phyloP scores from a whole-genome alignment of 1,284 basidiomycete genomes.

The Trametes sp. region DNA sequence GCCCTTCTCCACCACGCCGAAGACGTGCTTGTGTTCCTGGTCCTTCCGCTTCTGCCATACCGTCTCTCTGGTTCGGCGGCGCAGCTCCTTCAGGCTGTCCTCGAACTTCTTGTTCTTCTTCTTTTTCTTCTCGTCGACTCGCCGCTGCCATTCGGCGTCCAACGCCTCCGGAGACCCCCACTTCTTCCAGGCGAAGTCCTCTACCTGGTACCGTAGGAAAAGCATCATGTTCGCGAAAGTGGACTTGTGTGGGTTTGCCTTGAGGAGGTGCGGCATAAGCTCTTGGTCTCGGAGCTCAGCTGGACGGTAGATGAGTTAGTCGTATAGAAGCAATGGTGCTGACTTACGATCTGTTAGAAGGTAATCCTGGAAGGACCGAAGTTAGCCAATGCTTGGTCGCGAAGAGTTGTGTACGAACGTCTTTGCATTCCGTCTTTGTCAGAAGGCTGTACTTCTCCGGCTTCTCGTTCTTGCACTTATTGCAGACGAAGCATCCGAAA shows the following conservation, averaged over 20 bases:
- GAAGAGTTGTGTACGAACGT: conserved; percentile 56
- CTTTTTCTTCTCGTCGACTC: conserved; percentile 86
- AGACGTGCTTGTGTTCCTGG: conserved; percentile 87
- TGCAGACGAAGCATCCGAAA: conserved; percentile 88
- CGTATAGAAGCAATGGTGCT: neutral
- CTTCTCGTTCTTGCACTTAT: conserved; percentile 86
- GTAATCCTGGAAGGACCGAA: conserved; percentile 69
- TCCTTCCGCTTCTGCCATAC: conserved; percentile 90
- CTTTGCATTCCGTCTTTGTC: conserved; percentile 99
- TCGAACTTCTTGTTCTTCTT: conserved; percentile 96
- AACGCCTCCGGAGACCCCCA: conserved; percentile 95
- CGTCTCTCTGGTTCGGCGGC: conserved; percentile 87
- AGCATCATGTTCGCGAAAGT: conserved; percentile 99
- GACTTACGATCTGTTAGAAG: conserved; percentile 85
- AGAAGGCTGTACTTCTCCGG: conserved; percentile 94
- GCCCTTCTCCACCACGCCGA: conserved; percentile 64
- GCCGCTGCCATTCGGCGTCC: conserved; percentile 87
- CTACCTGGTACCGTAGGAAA: conserved; percentile 93
- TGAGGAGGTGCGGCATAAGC: conserved; percentile 91
- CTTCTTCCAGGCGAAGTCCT: conserved; percentile 96
- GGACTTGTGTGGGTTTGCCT: conserved; percentile 96
- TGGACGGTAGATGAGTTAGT: conserved; percentile 38
- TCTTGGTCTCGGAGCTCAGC: conserved; percentile 95
- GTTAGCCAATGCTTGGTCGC: neutral
- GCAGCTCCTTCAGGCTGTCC: conserved; percentile 81